A percentile compares a stretch with the other conserved stretches of the same genome.
phyloP scores from a whole-genome alignment of 768 basidiomycete species.

The Myochromella boudieri region DNA sequence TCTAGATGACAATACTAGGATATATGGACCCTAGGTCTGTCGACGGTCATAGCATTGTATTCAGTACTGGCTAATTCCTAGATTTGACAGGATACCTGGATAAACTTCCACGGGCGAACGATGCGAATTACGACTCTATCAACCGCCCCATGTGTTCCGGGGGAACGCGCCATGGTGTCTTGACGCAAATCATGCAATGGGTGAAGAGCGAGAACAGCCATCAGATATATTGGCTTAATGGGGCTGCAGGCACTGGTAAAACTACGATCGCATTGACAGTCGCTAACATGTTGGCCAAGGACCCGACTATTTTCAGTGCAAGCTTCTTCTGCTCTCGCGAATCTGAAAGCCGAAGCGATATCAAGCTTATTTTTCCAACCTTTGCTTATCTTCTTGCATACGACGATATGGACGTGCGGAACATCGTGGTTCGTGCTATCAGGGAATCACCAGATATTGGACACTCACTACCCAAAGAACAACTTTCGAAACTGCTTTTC shows the following conservation, averaged over 20 bases:
- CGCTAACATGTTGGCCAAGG: slow-evolving; percentile 11
- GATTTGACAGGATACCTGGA: slow-evolving; percentile 11
- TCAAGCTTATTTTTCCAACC: slow-evolving; percentile 22
- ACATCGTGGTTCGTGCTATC: slow-evolving; percentile 14
- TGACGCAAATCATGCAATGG: slow-evolving; percentile 21
- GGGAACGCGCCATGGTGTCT: slow-evolving; percentile 20
- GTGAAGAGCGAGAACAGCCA: slow-evolving; percentile 10
- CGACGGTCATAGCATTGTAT: too few species aligned
- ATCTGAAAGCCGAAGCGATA: slow-evolving; percentile 22
- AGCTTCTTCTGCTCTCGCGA: slow-evolving; percentile 29
- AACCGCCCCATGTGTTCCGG: slow-evolving; percentile 17
- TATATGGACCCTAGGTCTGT: slow-evolving; percentile 13
- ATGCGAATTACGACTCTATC: slow-evolving; percentile 15
- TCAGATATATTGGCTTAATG: slow-evolving; percentile 26
- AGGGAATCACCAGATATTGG: slow-evolving; percentile 19
- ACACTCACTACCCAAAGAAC: slow-evolving; percentile 13
- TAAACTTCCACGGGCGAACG: slow-evolving; percentile 16
- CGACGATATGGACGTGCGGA: slow-evolving; percentile 11
- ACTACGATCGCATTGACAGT: slow-evolving; percentile 23
- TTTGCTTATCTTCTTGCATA: slow-evolving; percentile 22
- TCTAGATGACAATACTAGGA: slow-evolving; percentile 2
- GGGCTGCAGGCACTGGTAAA: slow-evolving; percentile 24
- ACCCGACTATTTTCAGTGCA: slow-evolving; percentile 18
- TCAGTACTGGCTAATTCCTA: background rate
- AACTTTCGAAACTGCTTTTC: slow-evolving; percentile 22